Base-by-base conservation (phyloP, 495 filamentous ascomycete genomes). In the Penicillium bovifimosum region DNA sequence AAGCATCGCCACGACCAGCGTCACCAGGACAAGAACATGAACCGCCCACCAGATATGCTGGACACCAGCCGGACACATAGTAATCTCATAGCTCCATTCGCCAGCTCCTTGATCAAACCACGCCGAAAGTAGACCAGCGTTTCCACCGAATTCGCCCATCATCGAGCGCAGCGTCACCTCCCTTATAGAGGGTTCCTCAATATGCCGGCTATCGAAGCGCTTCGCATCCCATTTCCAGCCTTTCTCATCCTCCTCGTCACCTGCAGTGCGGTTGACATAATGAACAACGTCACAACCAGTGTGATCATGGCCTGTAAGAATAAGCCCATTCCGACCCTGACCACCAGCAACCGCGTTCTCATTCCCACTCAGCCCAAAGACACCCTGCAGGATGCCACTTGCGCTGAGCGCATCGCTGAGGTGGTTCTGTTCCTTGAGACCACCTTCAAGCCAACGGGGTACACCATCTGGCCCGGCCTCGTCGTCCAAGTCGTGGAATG, bases 141-240 rank as follows among this genome's bases (percentile, higher is more conserved):
- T 91, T 5, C 93, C 93, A 16, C 82, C 84, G 61, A 83, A 97
- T 24, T 87, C 87, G 20, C 92, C 93, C 93, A 98, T 98, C 93
- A 98, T 96, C 58, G 90, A 95, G n/a, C 90, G 80, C 5, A 97
- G 86, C 0, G 93, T 98, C 46, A 96, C 81, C 69, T 97, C 93
- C 2, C 91, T 73, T n/a, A 96, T 75, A 0, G 71, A 73, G 0
- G 74, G 72, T 0, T 47, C 54, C 0, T 56, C 40, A 1, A 32
- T 40, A 11, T 51, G 48, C 49, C 40, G 42, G 17, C 13, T 35
- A 27, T 44, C 14, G 36, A 67, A 70, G n/a, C 66, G 68, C 50
- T 47, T 64, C 17, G 65, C 65, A 47, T 56, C 54, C 71, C 72
- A 72, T 28, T 52, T 50, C 71, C 70, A 72, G 33, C 53, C 18